phyloP scores from a whole-genome alignment of 176 grass and related monocot genomes.

The Ensete ventricosum region DNA sequence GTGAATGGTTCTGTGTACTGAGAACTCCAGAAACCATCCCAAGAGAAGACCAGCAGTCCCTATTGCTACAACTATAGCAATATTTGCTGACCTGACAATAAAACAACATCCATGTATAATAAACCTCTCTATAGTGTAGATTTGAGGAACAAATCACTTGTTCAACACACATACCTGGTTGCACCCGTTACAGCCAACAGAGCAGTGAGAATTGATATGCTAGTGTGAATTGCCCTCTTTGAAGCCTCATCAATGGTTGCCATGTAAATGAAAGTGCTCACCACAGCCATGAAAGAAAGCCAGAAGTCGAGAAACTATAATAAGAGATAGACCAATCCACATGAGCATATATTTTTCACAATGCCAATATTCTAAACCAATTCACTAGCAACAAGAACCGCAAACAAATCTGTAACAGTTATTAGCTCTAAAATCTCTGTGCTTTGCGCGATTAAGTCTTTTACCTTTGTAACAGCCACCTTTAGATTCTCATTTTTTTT shows the following conservation, averaged over 20 bases:
- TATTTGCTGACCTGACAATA: conserved; percentile 61
- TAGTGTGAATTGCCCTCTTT: conserved; percentile 79
- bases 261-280: conserved; percentile 93
- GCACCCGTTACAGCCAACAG: conserved; percentile 80
- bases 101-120: background rate
- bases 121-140: background rate
- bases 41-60: conserved; percentile 73
- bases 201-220: conserved; percentile 83
- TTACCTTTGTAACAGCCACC: no score
- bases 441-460: no score
- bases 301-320: conserved; percentile 92
- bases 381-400: no score
- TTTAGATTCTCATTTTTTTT: no score
- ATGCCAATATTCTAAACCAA: no score
- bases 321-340: conserved; percentile 4
- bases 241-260: conserved; percentile 81
- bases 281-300: conserved; percentile 98
- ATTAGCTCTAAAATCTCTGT: no score
- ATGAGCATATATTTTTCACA: no score
- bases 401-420: no score
- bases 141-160: background rate
- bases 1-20: conserved; percentile 39
- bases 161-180: conserved; percentile 40
- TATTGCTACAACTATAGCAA: conserved; percentile 75
- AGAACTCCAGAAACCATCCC: conserved; percentile 85